Conservation (phyloP, 2,329 filamentous ascomycete genomes). For the Metarhizium album region DNA sequence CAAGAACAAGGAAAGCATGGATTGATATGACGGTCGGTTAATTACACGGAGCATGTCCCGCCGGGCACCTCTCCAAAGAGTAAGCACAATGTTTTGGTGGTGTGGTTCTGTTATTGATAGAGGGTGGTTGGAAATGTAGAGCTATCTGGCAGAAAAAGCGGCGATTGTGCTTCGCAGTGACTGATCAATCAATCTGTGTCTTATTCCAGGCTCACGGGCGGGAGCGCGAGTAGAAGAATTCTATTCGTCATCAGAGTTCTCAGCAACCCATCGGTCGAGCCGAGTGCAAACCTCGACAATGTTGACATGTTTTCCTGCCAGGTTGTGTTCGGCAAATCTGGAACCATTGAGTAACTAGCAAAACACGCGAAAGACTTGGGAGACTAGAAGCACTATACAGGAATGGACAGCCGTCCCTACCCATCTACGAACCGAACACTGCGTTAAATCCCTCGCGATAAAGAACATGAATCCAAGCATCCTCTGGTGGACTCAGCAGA, state of each 20-base stretch:
- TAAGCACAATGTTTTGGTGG: constrained; percentile 11
- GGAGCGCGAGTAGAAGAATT: constrained; percentile 7
- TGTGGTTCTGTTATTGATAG: constrained; percentile 4
- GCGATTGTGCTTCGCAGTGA: constrained; percentile 18
- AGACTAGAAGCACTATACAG: constrained; percentile 17
- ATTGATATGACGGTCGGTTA: constrained; percentile 29
- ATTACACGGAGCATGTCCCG: constrained; percentile 29
- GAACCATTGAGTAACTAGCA: background rate
- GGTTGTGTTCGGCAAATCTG: constrained; percentile 15
- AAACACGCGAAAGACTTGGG: background rate
- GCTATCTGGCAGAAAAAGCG: constrained; percentile 20
- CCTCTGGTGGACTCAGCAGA: constrained; percentile 7
- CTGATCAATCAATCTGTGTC: constrained; percentile 13
- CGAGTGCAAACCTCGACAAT: constrained; percentile 19
- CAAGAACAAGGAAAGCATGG: constrained; percentile 27
- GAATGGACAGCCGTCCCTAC: constrained; percentile 30
- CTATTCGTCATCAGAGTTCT: constrained; percentile 9
- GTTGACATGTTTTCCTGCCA: constrained; percentile 19
- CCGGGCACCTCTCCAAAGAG: constrained; percentile 24
- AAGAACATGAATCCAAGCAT: constrained; percentile 17
- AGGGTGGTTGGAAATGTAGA: constrained; percentile 11
- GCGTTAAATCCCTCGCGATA: constrained; percentile 27
- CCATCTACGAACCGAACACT: constrained; percentile 32
- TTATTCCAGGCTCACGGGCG: background rate
- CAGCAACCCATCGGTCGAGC: constrained; percentile 25